Percentiles rank a stretch among this genome's conserved stretches.
Evolutionary conservation across 352 stramenopile genomes (phyloP).

Genomic region (Plasmopara halstedii): DNA sequence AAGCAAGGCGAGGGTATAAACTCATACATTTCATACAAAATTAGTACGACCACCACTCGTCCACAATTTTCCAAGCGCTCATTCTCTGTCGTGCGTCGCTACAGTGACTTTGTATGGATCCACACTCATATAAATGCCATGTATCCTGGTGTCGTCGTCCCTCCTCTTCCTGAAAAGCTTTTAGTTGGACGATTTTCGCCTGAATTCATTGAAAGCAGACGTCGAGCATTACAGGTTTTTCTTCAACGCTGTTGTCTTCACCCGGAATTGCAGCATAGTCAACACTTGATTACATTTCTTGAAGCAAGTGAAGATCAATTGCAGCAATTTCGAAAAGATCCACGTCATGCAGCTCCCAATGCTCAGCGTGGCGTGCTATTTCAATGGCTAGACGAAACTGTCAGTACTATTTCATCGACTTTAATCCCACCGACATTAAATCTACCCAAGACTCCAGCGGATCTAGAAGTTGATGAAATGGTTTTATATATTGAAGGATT

Average conservation of each 20-base stretch:
- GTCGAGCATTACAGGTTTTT: constrained; percentile 74
- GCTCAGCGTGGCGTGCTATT: constrained; percentile 60
- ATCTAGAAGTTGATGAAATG: constrained; percentile 94
- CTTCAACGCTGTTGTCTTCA: constrained; percentile 70
- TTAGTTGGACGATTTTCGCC: constrained; percentile 91
- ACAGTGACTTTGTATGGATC: constrained; percentile 96
- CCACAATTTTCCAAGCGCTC: constrained; percentile 79
- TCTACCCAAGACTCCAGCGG: constrained; percentile 83
- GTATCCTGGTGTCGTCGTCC: constrained; percentile 88
- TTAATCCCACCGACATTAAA: constrained; percentile 40
- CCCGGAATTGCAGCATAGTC: constrained; percentile 77
- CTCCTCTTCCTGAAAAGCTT: constrained; percentile 94
- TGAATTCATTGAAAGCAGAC: constrained; percentile 86
- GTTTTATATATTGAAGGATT: constrained; percentile 94
- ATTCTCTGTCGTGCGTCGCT: constrained; percentile 89
- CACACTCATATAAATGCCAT: constrained; percentile 82
- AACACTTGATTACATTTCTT: constrained; percentile 79
- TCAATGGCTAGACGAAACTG: constrained; percentile 85
- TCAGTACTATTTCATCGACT: constrained; percentile 75
- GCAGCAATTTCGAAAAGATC: constrained; percentile 53
- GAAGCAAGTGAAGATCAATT: constrained; percentile 72
- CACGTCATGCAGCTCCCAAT: constrained; percentile 37
- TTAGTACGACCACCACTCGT: constrained; percentile 69
- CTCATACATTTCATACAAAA: constrained; percentile 97
- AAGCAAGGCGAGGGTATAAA: constrained; percentile 97